Percentiles rank a stretch among this genome's conserved stretches.
Evolutionary conservation across 352 stramenopile species (phyloP).

Genomic region (Sclerospora graminicola): DNA sequence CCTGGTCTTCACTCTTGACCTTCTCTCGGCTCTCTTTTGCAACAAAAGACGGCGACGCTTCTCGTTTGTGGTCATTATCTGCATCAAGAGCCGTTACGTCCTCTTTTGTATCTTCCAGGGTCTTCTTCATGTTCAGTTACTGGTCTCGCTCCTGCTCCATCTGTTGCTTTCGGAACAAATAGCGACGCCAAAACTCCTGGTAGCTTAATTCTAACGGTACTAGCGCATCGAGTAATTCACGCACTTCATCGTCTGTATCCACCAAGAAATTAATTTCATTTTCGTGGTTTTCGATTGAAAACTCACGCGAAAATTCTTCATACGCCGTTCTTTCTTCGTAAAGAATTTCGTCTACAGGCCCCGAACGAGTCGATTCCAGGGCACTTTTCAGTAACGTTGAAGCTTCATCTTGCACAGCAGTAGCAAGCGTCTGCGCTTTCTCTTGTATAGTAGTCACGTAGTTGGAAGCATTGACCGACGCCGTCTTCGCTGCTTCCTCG

Average conservation of each 20-base stretch:
- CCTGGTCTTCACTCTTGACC: slow-evolving; percentile 18
- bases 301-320: slow-evolving; percentile 49
- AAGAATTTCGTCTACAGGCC: slow-evolving; percentile 75
- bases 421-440: slow-evolving; percentile 62
- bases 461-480: slow-evolving; percentile 53
- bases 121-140: slow-evolving; percentile 15
- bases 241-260: too few relatives aligned
- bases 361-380: slow-evolving; percentile 40
- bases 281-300: slow-evolving; percentile 61
- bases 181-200: slow-evolving; percentile 70
- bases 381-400: slow-evolving; percentile 46
- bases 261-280: too few relatives aligned
- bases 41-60: slow-evolving; percentile 1
- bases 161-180: slow-evolving; percentile 60
- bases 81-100: slow-evolving; percentile 11
- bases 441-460: slow-evolving; percentile 66
- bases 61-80: slow-evolving; percentile 11
- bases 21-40: slow-evolving; percentile 4
- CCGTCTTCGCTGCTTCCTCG: slow-evolving; percentile 64
- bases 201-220: too few relatives aligned
- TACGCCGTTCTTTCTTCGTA: slow-evolving; percentile 73
- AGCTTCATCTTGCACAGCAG: slow-evolving; percentile 67
- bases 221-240: too few relatives aligned
- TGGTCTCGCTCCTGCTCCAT: slow-evolving; percentile 9
- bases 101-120: slow-evolving; percentile 8